Conservation (phyloP, 371 early-diverging fungal genomes). For the Actinomortierella wolfii region DNA sequence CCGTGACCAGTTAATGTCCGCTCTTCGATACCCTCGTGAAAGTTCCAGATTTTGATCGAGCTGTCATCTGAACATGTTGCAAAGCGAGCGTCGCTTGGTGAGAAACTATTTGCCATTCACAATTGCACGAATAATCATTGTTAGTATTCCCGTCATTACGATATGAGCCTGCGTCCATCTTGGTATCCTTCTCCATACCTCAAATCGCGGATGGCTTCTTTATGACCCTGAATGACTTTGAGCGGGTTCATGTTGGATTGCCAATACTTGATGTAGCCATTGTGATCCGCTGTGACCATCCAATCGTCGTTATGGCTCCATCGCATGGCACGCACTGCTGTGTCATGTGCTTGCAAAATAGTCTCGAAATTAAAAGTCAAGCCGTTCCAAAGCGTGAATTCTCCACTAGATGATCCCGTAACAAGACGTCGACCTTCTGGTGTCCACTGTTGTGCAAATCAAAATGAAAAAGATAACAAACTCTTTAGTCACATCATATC, state of each 20-base stretch:
- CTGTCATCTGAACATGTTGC: slow-evolving; percentile 98
- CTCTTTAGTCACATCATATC: no score
- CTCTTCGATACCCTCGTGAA: slow-evolving; percentile 90
- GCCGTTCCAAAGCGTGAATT: slow-evolving; percentile 99
- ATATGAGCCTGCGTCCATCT: neutral
- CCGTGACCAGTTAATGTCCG: slow-evolving; percentile 85
- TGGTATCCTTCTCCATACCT: slow-evolving; percentile 50
- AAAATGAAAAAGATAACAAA: neutral
- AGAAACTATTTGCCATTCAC: slow-evolving; percentile 75
- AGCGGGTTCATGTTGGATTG: slow-evolving; percentile 99
- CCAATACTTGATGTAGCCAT: slow-evolving; percentile 99
- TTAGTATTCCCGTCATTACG: neutral
- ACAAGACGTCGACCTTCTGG: slow-evolving; percentile 99
- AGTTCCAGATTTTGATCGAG: slow-evolving; percentile 97
- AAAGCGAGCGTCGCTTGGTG: slow-evolving; percentile 93
- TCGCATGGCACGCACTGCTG: slow-evolving; percentile 94
- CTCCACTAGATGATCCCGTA: slow-evolving; percentile 97
- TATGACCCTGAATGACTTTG: slow-evolving; percentile 92
- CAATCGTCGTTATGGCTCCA: slow-evolving; percentile 98
- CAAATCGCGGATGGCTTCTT: slow-evolving; percentile 93
- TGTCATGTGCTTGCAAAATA: slow-evolving; percentile 97
- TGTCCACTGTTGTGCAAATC: slow-evolving; percentile 78
- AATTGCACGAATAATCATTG: neutral
- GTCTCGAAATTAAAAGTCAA: slow-evolving; percentile 99
- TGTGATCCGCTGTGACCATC: slow-evolving; percentile 97